Evolutionary conservation across 2,329 filamentous ascomycete species (phyloP), one percentile per base, ranked within the genome.

Genomic region (Blastomyces emzantsi): DNA sequence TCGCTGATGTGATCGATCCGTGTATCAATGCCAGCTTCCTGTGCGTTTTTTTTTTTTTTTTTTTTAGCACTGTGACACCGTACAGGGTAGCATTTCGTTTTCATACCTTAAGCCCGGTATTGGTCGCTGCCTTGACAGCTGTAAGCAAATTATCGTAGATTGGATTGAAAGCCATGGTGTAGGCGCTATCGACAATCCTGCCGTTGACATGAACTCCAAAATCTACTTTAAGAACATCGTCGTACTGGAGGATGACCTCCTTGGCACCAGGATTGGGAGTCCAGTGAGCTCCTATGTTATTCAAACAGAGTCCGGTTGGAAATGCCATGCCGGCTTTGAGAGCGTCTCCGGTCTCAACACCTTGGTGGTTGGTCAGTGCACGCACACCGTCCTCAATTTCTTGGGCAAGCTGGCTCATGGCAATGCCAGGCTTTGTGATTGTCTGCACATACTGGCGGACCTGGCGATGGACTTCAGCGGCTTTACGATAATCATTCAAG

Each of bases 151-250:
- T 87, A 74, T 92, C 88, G 74, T 90, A 92, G 67, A 82, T 83
- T 30, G 83, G 85, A 70, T 92, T 87, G 71, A 90, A 92, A 0
- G 88, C 82, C 75, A 92, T 81, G 11, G 90, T 92, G 73, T 92
- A 93, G 6, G 90, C 90, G 67, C 86, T 89, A 78, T 93, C 89
- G 64, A 92, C 88, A 72, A 92, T 93, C 68, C 86, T 83, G 3
- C 90, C 90, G 71, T 89, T 90, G 70, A 92, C 83, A 73, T 93
- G 90, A 39, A 92, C 89, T 59, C 90, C 89, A 70, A 92, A 90
- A 71, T 93, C 89, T 8, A 92, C 86, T 75, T 90, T 92, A 82
- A 93, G 83, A 45, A 95, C 89, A 72, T 95, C 90, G 66, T 85
- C 83, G 66, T 87, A 75, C 71, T 89, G 80, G 64, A 94, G 79